phyloP scores from a whole-genome alignment of 345 rosid genomes.

The Rhizophora apiculata region DNA sequence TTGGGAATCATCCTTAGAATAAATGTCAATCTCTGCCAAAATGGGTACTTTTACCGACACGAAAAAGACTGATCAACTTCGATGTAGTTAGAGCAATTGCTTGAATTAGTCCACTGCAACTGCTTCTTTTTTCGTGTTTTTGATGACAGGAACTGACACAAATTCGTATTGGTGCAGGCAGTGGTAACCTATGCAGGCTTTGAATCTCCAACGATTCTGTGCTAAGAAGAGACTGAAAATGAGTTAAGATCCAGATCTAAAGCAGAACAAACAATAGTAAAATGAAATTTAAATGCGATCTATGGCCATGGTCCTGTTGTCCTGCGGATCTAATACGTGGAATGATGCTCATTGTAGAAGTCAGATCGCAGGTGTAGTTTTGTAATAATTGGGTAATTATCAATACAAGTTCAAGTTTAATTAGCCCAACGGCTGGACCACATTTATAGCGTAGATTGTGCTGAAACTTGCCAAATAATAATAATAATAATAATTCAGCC shows the following conservation, averaged over 20 bases:
- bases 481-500: too few relatives aligned
- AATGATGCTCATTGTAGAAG: too few relatives aligned
- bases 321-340: too few relatives aligned
- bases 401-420: too few relatives aligned
- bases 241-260: conserved; percentile 24
- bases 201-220: conserved; percentile 13
- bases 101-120: background rate
- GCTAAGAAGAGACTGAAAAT: background rate
- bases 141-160: background rate
- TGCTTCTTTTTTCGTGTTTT: too few relatives aligned
- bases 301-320: too few relatives aligned
- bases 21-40: background rate
- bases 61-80: conserved; percentile 16
- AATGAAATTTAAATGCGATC: background rate
- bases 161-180: background rate
- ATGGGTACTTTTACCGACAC: conserved; percentile 1
- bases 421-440: too few relatives aligned
- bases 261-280: background rate
- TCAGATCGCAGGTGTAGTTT: too few relatives aligned
- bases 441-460: too few relatives aligned
- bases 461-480: too few relatives aligned
- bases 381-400: too few relatives aligned
- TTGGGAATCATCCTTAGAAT: background rate
- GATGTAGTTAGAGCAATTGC: conserved; percentile 15
- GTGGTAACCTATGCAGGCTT: background rate